phyloP scores from a whole-genome alignment of 2,329 filamentous ascomycete genomes.

The Cladophialophora chaetospira region DNA sequence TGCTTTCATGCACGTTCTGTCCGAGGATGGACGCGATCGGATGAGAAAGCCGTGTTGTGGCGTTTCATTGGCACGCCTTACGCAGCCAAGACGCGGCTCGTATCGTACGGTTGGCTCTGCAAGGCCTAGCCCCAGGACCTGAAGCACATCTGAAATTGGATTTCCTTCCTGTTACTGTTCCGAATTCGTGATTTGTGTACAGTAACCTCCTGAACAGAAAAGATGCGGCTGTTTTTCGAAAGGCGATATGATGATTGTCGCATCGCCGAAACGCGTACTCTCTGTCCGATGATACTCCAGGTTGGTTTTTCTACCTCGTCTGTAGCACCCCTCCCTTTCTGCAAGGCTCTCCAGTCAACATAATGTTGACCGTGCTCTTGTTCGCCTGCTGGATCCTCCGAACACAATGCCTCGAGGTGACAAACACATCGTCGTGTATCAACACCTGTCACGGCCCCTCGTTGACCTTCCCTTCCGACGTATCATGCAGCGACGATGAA shows the following conservation, averaged over 20 bases:
- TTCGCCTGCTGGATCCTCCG: neutral
- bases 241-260: neutral
- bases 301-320: too few relatives aligned
- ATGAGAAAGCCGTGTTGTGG: too few relatives aligned
- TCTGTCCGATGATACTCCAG: too few relatives aligned
- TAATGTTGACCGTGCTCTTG: neutral
- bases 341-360: neutral
- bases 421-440: conserved; percentile 7
- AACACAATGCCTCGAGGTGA: conserved; percentile 8
- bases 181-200: neutral
- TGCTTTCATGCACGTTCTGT: too few relatives aligned
- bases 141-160: neutral
- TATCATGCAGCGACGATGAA: conserved; percentile 14
- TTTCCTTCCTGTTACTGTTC: neutral
- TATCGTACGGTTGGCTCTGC: neutral
- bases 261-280: neutral
- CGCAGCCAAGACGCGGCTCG: neutral
- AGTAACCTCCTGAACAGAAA: neutral
- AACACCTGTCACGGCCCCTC: conserved; percentile 1
- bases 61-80: neutral
- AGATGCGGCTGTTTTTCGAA: neutral
- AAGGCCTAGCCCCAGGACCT: neutral
- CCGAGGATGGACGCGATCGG: too few relatives aligned
- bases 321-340: too few relatives aligned
- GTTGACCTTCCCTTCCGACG: conserved; percentile 2